Base-by-base conservation (phyloP, 345 rosid genomes). In the Linum lewisii region DNA sequence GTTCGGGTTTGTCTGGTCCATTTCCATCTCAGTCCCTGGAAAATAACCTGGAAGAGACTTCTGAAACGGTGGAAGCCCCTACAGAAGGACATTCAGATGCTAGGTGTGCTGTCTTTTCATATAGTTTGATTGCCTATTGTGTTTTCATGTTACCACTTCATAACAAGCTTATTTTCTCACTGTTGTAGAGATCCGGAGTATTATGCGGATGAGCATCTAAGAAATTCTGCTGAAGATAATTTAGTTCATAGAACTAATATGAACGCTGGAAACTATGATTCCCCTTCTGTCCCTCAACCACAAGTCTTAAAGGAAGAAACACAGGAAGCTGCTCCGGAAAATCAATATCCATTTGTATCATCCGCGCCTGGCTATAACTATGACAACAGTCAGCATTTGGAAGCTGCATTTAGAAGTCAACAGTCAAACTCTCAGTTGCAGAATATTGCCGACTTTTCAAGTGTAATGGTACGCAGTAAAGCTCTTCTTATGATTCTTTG, bases 361-460 rank as follows among this genome's bases (percentile, higher is more conserved):
- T 75, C 95, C 49, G 80, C 79, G 55, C 74, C 82, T 65, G 90
- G 74, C 60, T 87, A 82, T 72, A 64, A 60, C 55, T 88, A 79
- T 77, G 96, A 88, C 55, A 83, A 73, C 50, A 44, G 76, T 32
- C 86, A 89, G 68, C 84, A 79, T 73, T 66, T 89, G 66, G 78
- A 77, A 73, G 69, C 79, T 60, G 70, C 82, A 57, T 89, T 82
- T 69, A 66, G 68, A 60, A 79, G 84, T 19, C 60, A 72, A 18
- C 87, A 79, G 66, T 68, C 94, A 70, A 79, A 77, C 78, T 73
- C 84, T 11, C 94, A 83, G 68, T 64, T 83, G 70, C 97, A 81
- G 75, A 82, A 78, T 72, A 86, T 81, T 20, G 69, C 77, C 65
- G 75, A 71, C 61, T 87, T 89, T 70, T 72, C 97, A 51, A 82